Evolutionary conservation across 1,139 yeast genomes (phyloP), one percentile per base, ranked within the genome.

Genomic region (Pneumocystis sp.): DNA sequence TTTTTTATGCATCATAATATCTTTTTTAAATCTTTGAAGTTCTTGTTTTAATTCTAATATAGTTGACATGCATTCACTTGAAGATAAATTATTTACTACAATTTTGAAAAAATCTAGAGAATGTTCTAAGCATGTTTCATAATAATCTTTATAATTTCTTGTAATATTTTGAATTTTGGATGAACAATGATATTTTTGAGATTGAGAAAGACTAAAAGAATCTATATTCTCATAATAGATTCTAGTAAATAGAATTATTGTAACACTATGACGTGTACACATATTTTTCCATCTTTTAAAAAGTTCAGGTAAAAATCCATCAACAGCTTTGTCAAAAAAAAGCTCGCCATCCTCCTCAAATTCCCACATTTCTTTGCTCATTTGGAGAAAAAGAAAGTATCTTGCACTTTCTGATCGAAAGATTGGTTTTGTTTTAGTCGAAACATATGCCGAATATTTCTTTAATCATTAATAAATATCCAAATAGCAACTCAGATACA

Each of bases 311-410:
- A 95, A 84, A 66, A 93, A 80, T 31, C 95, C 88, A 74, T 93
- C 91, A 63, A 95, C 89, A 71, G 95, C 83, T 74, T 90, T 90
- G 74, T 91, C 95, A 73, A 91, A 93, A 82, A 89, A 83, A 64
- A 91, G 87, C 72, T 91, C 97, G 0, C 98, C 98, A 70, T 87
- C 87, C 72, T 91, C 97, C 75, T 93, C 97, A 74, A 95, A 95
- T 73, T 91, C 90, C 96, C 97, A 95, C 97, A 93, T 95, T 72
- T 95, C 99, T 59, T 87, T 81, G 0, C 97, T 88, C 70, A 91
- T 83, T 73, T 95, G 98, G 64, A 95, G 84, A 68, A 95, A 79
- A 63, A 91, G 88, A 15, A 90, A 82, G 67, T 91, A 77, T 66
- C 88, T 83, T 1, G 97, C 95, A 62, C 96, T 86, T 71, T 93